Evolutionary conservation across 2,329 filamentous ascomycete species (phyloP), one percentile per base, ranked within the genome.

Genomic region (Ceratocystis huliohia): DNA sequence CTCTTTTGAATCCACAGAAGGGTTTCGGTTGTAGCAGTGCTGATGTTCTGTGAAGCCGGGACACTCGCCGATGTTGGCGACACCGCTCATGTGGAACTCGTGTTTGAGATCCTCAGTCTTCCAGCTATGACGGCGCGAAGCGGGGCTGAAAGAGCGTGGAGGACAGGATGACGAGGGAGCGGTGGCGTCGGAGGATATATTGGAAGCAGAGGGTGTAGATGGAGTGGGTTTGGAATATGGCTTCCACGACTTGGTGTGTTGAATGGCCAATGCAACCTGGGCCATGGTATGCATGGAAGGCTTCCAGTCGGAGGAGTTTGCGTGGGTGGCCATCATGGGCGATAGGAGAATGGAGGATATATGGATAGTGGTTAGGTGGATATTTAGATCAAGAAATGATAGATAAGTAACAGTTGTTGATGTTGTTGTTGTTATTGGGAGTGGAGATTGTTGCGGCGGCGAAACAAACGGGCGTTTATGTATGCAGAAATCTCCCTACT

Each of bases 81-180:
- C 74, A 66, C 72, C 74, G 61, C 73, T 74, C 79, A 82, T 79
- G 70, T 82, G 80, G 73, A 81, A 70, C 65, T 74, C 74, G 69
- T 78, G 81, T 73, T 82, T 82, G 72, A 77, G 77, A 71, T 83
- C 82, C 73, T 85, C 79, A 45, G 76, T 75, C 71, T 75, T 78
- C 76, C 79, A 84, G 74, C 80, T 82, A 72, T 80, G 79, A 61
- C 80, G 78, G 8, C 78, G 76, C 2, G 62, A 37, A 69, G 73
- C 65, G 30, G 50, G n/a, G 33, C 61, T 22, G 61, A 22, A 57
- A 50, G 15, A 33, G 63, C n/a, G 37, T 15, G 37, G 37, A 41
- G 25, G 45, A 10, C 13, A 28, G 25, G 30, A 46, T 8, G 33
- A 7, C 30, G 63, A 7, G 8, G 17, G 5, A 30, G 46, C 5